Evolutionary conservation across 495 filamentous ascomycete species (phyloP), one percentile per base, ranked within the genome.

Genomic region (Hyaloscypha bicolor): DNA sequence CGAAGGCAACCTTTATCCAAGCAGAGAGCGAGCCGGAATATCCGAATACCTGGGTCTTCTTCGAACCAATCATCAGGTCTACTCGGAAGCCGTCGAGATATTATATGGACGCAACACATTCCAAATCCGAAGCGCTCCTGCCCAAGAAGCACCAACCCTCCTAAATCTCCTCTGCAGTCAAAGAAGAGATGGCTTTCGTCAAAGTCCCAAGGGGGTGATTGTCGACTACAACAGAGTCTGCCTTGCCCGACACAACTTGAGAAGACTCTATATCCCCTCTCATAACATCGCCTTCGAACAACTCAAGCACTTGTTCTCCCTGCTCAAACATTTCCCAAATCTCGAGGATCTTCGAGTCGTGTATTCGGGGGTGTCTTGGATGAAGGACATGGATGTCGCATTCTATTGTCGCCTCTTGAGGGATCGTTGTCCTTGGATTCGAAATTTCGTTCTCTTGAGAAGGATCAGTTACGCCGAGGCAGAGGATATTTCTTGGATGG

Each of bases 401-500:
- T 51, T 16, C 42, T n/a, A 57, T 2, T 69, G 67, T 51, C 67
- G 62, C 12, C 56, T 69, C 11, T 62, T 69, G 6, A n/a, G 45
- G 45, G 62, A 69, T 62, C 55, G 58, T 14, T 56, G 55, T 3
- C 67, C 62, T 1, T 30, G 55, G 32, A 33, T 69, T 45, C 30
- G 30, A 12, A 61, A 65, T 11, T 56, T 69, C 32, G 29, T 53
- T 12, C 55, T 69, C 0, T 52, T 19, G 14, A 69, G 58, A 57
- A 65, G 67, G 57, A 65, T 57, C 12, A 69, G 39, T 29, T 65
- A 61, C 22, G n/a, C 16, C 2, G 32, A 65, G 33, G 67, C 67
- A 5, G 62, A 69, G 29, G 67, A 69, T 51, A 62, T 69, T 51
- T 69, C 67, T 12, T 69, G 67, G 67, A 62, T 62, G 62, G n/a